A percentile compares a stretch with the other conserved stretches of the same genome.
phyloP scores from a whole-genome alignment of 805 yeast species.

The Pichia eremophila region DNA sequence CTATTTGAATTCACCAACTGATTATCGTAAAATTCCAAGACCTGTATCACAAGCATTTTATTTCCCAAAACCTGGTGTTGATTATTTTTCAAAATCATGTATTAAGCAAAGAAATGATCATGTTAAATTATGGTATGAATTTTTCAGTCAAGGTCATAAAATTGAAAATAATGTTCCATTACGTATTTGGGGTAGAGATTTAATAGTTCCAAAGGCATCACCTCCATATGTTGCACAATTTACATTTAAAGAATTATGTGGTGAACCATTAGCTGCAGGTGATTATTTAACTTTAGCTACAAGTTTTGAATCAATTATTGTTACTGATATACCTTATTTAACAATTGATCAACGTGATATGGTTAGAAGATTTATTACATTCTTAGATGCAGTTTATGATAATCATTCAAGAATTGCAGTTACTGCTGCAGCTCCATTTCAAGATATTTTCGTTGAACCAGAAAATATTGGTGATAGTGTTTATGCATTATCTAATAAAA shows the following conservation, averaged over 20 bases:
- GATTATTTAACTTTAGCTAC: slow-evolving; percentile 82
- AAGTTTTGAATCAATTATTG: slow-evolving; percentile 65
- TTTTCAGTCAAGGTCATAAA: slow-evolving; percentile 57
- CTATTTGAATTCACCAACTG: slow-evolving; percentile 82
- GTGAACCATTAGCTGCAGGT: slow-evolving; percentile 82
- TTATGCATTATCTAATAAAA: slow-evolving; percentile 30
- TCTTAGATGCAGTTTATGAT: slow-evolving; percentile 92
- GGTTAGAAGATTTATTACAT: slow-evolving; percentile 87
- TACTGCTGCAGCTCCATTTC: slow-evolving; percentile 79
- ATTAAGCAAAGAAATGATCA: slow-evolving; percentile 48
- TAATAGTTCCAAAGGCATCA: slow-evolving; percentile 65
- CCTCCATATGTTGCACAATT: slow-evolving; percentile 84
- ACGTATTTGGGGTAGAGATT: slow-evolving; percentile 82
- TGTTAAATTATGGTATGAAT: slow-evolving; percentile 66
- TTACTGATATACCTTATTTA: slow-evolving; percentile 87
- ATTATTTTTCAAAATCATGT: slow-evolving; percentile 43
- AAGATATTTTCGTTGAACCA: slow-evolving; percentile 78
- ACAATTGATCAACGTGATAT: slow-evolving; percentile 72
- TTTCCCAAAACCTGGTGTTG: slow-evolving; percentile 56
- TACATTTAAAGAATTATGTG: slow-evolving; percentile 80
- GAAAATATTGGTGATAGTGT: slow-evolving; percentile 42
- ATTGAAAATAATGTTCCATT: slow-evolving; percentile 29
- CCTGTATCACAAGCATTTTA: slow-evolving; percentile 77
- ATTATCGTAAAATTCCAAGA: slow-evolving; percentile 80
- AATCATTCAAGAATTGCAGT: slow-evolving; percentile 81